Evolutionary conservation across 257 asterid species (phyloP).

Genomic region (Nicotiana obtusifolia): DNA sequence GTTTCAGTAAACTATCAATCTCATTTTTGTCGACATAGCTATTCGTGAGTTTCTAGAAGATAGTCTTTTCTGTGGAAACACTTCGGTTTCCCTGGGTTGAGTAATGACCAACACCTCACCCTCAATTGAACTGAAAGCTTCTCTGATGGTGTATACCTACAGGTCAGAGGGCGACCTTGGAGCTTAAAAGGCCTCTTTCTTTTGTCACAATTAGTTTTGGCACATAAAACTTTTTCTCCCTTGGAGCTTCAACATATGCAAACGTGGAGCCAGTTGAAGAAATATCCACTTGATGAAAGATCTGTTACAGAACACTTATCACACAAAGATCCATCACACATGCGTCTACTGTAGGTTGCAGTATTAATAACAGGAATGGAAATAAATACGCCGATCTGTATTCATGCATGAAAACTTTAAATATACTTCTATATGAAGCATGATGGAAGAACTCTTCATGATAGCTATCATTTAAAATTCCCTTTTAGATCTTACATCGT

Average conservation of each 20-base stretch:
- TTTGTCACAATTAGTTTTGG: neutral
- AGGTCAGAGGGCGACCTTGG: neutral
- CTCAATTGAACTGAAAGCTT: neutral
- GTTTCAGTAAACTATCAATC: neutral
- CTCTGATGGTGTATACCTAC: neutral
- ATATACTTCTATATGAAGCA: neutral
- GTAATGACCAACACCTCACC: neutral
- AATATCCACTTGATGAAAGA: neutral
- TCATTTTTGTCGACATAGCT: neutral
- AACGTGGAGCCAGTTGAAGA: neutral
- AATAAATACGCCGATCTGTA: neutral
- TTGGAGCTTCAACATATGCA: neutral
- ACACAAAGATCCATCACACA: neutral
- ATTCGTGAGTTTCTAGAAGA: neutral
- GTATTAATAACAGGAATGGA: neutral
- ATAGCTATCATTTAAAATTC: neutral
- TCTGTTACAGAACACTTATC: neutral
- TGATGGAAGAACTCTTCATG: neutral
- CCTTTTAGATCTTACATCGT: neutral
- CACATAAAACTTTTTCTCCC: neutral
- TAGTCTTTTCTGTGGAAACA: neutral
- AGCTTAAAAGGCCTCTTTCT: neutral
- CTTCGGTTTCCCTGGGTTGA: neutral
- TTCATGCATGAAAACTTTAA: neutral
- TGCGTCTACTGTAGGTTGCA: neutral